Evolutionary conservation across 176 grass and related monocot genomes (phyloP).

Genomic region (Sorghum bicolor): DNA sequence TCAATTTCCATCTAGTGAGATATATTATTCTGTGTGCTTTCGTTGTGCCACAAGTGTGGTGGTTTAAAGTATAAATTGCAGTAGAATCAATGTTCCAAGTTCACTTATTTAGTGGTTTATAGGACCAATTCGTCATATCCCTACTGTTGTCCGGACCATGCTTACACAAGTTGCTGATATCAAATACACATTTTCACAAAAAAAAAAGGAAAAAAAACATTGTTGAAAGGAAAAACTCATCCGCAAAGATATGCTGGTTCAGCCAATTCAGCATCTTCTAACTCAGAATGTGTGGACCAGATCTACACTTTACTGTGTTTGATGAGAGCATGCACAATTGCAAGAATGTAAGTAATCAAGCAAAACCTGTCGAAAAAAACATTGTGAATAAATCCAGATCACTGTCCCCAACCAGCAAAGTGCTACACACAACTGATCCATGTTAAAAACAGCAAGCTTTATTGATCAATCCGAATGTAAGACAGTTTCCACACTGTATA

Average conservation of each 20-base stretch:
- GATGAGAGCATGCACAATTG: neutral
- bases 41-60: neutral
- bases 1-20: neutral
- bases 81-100: neutral
- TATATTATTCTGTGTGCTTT: neutral
- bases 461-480: conserved; percentile 9
- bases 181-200: neutral
- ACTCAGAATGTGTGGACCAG: neutral
- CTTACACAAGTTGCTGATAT: neutral
- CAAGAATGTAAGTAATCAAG: neutral
- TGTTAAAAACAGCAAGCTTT: neutral
- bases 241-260: neutral
- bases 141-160: too few species aligned
- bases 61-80: neutral
- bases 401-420: neutral
- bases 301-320: neutral
- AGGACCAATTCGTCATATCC: neutral
- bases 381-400: neutral
- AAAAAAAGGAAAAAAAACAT: too few species aligned
- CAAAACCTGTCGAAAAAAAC: neutral
- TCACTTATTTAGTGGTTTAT: neutral
- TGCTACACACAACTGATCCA: neutral
- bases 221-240: neutral
- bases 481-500: neutral
- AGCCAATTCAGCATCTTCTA: neutral